These are phyloP conservation scores for Fomitiporia mediterranea DNA, from an alignment of 1,284 basidiomycete species.

Conservation along the genomic window DNA sequence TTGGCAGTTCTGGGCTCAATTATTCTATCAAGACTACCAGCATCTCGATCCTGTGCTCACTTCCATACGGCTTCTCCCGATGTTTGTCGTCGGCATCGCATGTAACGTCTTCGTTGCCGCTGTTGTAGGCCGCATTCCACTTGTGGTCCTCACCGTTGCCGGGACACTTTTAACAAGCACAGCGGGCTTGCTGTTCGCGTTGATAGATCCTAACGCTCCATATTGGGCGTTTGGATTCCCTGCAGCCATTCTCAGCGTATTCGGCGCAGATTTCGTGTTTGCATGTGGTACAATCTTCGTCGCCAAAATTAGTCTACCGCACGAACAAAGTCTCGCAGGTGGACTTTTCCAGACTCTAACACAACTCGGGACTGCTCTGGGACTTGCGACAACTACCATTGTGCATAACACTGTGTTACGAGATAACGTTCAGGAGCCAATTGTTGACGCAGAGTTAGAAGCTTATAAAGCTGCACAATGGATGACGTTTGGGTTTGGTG, in stretches of 20 bases:
- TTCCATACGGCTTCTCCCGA: constrained; percentile 76
- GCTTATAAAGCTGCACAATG: constrained; percentile 64
- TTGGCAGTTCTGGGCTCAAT: constrained; percentile 54
- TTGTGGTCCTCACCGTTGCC: constrained; percentile 53
- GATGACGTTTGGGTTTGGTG: constrained; percentile 55
- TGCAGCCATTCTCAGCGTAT: constrained; percentile 63
- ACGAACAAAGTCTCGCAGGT: constrained; percentile 78
- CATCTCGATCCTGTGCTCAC: constrained; percentile 55
- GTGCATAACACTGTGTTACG: constrained; percentile 56
- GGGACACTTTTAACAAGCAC: constrained; percentile 60
- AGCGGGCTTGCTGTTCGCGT: constrained; percentile 69
- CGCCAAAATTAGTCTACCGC: constrained; percentile 61
- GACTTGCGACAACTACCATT: constrained; percentile 71
- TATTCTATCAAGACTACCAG: constrained; percentile 68
- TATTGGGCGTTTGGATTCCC: constrained; percentile 86
- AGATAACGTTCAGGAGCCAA: constrained; percentile 29
- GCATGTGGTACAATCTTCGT: constrained; percentile 73
- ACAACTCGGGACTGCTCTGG: constrained; percentile 71
- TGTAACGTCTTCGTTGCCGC: constrained; percentile 69
- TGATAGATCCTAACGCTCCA: constrained; percentile 52
- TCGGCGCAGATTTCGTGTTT: constrained; percentile 80
- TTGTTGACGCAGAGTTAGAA: constrained; percentile 37
- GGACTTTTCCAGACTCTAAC: constrained; percentile 76
- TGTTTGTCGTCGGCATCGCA: constrained; percentile 62
- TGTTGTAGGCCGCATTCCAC: constrained; percentile 50